Conservation (phyloP, 495 filamentous ascomycete genomes). For the Penicillium parvum region DNA sequence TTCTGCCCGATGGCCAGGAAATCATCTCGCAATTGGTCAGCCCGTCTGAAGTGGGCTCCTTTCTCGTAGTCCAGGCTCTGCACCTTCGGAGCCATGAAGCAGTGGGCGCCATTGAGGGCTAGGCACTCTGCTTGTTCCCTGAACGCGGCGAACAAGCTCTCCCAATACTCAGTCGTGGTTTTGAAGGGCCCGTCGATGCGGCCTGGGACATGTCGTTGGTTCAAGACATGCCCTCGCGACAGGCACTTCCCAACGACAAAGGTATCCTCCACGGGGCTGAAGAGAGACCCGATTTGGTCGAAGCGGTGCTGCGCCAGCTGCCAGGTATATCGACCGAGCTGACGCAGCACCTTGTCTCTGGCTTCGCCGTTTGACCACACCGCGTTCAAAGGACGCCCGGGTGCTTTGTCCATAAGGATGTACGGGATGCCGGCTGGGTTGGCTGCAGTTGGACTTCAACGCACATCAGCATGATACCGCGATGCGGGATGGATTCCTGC, state of each 20-base stretch:
- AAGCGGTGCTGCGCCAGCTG: conserved; percentile 25
- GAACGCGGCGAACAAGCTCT: conserved; percentile 19
- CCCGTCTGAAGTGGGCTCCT: conserved; percentile 6
- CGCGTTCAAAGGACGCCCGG: conserved; percentile 11
- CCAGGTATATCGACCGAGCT: conserved; percentile 19
- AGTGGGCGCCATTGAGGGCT: conserved; percentile 18
- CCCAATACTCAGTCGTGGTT: conserved; percentile 15
- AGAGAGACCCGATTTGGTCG: conserved; percentile 23
- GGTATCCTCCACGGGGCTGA: conserved; percentile 13
- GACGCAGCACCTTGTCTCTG: conserved; percentile 19
- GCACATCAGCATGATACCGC: conserved; percentile 18
- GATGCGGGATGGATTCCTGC: conserved; percentile 6
- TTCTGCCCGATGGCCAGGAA: conserved; percentile 28
- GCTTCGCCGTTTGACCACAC: conserved; percentile 5
- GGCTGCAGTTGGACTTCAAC: no score
- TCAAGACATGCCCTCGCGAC: conserved; percentile 22
- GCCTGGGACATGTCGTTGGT: conserved; percentile 16
- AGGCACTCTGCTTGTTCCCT: conserved; percentile 16
- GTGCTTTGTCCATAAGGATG: conserved; percentile 27
- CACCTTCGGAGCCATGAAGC: conserved; percentile 1
- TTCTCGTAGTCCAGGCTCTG: conserved; percentile 19
- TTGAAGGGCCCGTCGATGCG: conserved; percentile 20
- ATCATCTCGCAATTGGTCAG: conserved; percentile 21
- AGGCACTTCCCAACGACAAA: conserved; percentile 21
- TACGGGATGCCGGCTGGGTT: conserved; percentile 21